Evolutionary conservation across 2,329 filamentous ascomycete genomes (phyloP).

Genomic region (Zasmidium citrigriseum): DNA sequence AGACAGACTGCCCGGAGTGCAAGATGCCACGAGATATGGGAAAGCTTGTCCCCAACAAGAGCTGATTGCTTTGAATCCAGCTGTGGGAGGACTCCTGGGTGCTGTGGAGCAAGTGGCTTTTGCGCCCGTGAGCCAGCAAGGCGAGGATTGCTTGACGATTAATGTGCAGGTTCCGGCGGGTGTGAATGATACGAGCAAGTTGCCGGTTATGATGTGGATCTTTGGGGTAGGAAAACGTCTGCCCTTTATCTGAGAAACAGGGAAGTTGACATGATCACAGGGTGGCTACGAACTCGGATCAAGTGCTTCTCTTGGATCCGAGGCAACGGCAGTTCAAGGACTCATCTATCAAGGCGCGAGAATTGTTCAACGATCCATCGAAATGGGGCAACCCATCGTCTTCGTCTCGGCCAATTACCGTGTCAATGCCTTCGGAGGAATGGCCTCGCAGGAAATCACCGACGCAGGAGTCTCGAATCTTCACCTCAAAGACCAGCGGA

Average conservation of each 20-base stretch:
- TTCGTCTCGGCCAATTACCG: constrained; percentile 51
- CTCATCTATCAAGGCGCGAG: constrained; percentile 41
- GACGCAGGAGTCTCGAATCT: constrained; percentile 36
- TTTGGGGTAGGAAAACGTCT: constrained; percentile 38
- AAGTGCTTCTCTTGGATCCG: constrained; percentile 15
- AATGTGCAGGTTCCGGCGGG: constrained; percentile 10
- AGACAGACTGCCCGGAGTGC: constrained; percentile 9
- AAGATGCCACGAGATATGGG: constrained; percentile 12
- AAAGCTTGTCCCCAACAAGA: constrained; percentile 13
- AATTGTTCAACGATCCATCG: constrained; percentile 43
- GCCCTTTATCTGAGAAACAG: not conserved
- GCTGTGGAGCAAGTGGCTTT: constrained; percentile 13
- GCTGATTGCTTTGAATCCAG: constrained; percentile 5
- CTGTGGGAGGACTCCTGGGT: constrained; percentile 8
- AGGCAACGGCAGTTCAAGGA: constrained; percentile 23
- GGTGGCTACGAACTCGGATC: constrained; percentile 42
- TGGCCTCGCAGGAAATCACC: constrained; percentile 29
- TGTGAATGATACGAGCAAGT: not conserved
- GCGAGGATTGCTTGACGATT: constrained; percentile 14
- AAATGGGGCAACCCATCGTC: constrained; percentile 64
- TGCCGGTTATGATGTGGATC: constrained; percentile 50
- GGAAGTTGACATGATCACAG: not conserved
- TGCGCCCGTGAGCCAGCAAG: constrained; percentile 3
- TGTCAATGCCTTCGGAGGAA: constrained; percentile 34
- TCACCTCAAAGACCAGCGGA: constrained; percentile 29